Conservation (phyloP, 352 stramenopile genomes). For the Phytopythium litorale region DNA sequence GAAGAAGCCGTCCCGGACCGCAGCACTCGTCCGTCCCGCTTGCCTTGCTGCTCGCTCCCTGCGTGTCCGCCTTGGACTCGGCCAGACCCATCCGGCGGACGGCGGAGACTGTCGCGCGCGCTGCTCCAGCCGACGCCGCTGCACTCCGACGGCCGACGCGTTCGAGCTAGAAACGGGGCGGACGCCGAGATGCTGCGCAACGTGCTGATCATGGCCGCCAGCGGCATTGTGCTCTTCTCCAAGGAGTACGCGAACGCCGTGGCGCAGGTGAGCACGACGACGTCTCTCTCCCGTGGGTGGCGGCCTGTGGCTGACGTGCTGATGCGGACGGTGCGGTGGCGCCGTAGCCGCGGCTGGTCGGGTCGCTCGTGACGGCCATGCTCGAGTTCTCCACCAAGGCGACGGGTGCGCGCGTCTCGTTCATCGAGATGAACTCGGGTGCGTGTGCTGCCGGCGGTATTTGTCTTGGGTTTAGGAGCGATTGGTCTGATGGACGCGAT, state of each 20-base stretch:
- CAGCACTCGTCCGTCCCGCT: neutral
- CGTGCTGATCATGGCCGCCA: constrained; percentile 90
- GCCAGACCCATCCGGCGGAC: neutral
- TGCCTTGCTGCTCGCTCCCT: neutral
- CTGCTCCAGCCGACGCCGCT: neutral
- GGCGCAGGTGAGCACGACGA: constrained; percentile 47
- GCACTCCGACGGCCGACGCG: neutral
- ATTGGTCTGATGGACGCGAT: neutral
- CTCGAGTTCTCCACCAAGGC: constrained; percentile 90
- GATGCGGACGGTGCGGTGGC: neutral
- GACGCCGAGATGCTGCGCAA: constrained; percentile 82
- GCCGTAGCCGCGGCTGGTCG: constrained; percentile 77
- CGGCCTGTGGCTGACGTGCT: neutral
- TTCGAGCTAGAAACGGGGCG: neutral
- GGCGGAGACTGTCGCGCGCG: neutral
- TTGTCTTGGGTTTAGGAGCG: neutral
- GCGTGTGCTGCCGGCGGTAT: neutral
- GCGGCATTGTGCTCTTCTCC: constrained; percentile 91
- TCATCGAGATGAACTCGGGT: constrained; percentile 87
- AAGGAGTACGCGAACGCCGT: constrained; percentile 90
- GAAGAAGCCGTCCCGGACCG: neutral
- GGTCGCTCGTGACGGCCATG: constrained; percentile 90
- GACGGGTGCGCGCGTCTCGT: constrained; percentile 85
- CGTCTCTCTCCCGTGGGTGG: neutral
- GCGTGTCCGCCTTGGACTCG: neutral